phyloP scores from a whole-genome alignment of 345 rosid genomes.

The Gossypium australe region DNA sequence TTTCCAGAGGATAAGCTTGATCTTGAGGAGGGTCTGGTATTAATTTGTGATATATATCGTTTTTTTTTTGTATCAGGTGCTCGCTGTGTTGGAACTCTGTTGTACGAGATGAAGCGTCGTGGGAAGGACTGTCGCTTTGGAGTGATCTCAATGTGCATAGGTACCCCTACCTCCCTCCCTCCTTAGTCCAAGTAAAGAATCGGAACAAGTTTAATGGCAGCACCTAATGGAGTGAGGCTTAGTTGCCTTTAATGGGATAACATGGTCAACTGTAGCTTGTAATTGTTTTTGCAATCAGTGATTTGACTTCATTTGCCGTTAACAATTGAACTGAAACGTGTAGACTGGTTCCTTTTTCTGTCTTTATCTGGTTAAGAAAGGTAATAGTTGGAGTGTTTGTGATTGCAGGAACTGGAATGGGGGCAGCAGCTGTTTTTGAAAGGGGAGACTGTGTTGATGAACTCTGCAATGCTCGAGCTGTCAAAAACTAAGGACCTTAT shows the following conservation, averaged over 20 bases:
- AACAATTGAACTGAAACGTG: too few relatives aligned
- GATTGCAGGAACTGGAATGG: conserved; percentile 69
- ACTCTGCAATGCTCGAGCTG: conserved; percentile 37
- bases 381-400: too few relatives aligned
- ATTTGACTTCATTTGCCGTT: not conserved
- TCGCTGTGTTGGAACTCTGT: conserved; percentile 75
- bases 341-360: too few relatives aligned
- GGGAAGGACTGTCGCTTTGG: conserved; percentile 88
- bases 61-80: conserved; percentile 50
- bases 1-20: not conserved
- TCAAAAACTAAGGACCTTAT: conserved; percentile 23
- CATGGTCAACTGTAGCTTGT: not conserved
- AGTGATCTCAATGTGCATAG: conserved; percentile 96
- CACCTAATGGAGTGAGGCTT: not conserved
- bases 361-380: not conserved
- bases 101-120: conserved; percentile 87
- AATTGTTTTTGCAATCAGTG: not conserved
- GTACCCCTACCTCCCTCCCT: conserved; percentile 24
- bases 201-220: not conserved
- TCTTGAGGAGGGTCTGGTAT: conserved; percentile 1
- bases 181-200: not conserved
- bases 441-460: conserved; percentile 67
- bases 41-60: conserved; percentile 1
- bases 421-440: conserved; percentile 88
- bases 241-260: not conserved